phyloP scores from a whole-genome alignment of 495 filamentous ascomycete genomes.

The Aspergillus funiculosus region DNA sequence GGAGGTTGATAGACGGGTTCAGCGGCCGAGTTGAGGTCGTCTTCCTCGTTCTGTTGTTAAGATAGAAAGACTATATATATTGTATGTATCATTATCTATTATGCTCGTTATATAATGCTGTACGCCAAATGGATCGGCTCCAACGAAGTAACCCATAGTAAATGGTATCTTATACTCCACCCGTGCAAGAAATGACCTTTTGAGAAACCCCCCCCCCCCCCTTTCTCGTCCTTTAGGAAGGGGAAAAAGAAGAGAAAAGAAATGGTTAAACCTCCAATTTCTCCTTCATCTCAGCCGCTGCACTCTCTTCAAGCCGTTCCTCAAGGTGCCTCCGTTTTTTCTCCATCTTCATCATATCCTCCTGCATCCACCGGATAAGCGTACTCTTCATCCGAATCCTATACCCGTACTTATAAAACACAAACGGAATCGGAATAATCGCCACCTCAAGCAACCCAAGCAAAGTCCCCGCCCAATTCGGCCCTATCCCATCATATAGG shows the following conservation, averaged over 20 bases:
- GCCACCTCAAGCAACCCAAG: slow-evolving; percentile 22
- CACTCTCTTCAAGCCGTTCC: slow-evolving; percentile 13
- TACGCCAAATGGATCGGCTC: not conserved
- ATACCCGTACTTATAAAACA: slow-evolving; percentile 25
- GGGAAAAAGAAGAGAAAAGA: not conserved
- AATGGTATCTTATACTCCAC: slow-evolving; percentile 12
- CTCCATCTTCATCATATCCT: slow-evolving; percentile 21
- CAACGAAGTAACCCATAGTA: not conserved
- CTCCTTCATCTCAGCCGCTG: slow-evolving; percentile 6
- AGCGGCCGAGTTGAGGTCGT: slow-evolving; percentile 7
- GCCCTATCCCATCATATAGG: slow-evolving; percentile 61
- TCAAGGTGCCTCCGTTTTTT: slow-evolving; percentile 17
- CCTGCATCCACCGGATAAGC: slow-evolving; percentile 21
- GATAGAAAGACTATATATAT: slow-evolving; percentile 1
- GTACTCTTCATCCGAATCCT: slow-evolving; percentile 20
- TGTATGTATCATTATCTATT: slow-evolving; percentile 9
- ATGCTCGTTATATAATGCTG: not conserved
- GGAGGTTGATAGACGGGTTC: slow-evolving; percentile 29
- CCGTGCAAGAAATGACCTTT: slow-evolving; percentile 13
- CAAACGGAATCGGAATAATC: slow-evolving; percentile 22
- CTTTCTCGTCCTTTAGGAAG: not conserved
- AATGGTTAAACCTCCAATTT: slow-evolving; percentile 16
- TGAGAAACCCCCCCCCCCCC: not conserved
- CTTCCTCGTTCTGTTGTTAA: too few relatives aligned
- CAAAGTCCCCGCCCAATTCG: slow-evolving; percentile 69